Evolutionary conservation across 2,329 filamentous ascomycete species (phyloP).

Genomic region (Apiospora malaysiana): DNA sequence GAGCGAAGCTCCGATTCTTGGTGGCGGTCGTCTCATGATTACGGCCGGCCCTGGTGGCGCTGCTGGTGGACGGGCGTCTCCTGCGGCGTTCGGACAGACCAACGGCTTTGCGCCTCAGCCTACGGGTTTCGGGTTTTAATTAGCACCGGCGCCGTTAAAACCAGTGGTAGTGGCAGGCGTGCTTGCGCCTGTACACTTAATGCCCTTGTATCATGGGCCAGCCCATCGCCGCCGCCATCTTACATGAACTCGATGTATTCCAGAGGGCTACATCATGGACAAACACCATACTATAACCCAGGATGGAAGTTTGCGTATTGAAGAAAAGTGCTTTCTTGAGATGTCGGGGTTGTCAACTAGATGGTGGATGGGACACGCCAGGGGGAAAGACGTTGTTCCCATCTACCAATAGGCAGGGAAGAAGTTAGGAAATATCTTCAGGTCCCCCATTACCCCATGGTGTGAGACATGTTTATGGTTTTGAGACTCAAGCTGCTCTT

Average conservation of each 20-base stretch:
- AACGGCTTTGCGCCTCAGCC: conserved; percentile 91
- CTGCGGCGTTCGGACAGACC: conserved; percentile 75
- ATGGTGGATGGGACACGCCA: conserved; percentile 9
- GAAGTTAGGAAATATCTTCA: conserved; percentile 1
- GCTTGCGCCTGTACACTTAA: not conserved
- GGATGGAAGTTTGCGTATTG: not conserved
- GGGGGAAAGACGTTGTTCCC: not conserved
- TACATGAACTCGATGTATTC: not conserved
- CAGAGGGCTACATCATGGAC: not conserved
- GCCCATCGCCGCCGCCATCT: not conserved
- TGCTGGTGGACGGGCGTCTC: conserved; percentile 56
- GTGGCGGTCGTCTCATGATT: conserved; percentile 88
- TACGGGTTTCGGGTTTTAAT: conserved; percentile 74
- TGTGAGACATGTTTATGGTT: conserved; percentile 9
- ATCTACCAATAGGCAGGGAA: conserved; percentile 10
- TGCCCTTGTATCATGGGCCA: not conserved
- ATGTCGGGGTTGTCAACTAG: not conserved
- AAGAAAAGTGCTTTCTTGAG: conserved; percentile 17
- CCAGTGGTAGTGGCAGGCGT: conserved; percentile 19
- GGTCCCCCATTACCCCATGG: not conserved
- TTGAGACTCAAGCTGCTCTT: conserved; percentile 7
- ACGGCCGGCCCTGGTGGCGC: conserved; percentile 79
- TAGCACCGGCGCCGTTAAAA: conserved; percentile 28
- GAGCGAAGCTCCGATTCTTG: conserved; percentile 91
- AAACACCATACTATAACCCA: not conserved